phyloP scores from a whole-genome alignment of 306 rosid species.

The Vigna angularis region DNA sequence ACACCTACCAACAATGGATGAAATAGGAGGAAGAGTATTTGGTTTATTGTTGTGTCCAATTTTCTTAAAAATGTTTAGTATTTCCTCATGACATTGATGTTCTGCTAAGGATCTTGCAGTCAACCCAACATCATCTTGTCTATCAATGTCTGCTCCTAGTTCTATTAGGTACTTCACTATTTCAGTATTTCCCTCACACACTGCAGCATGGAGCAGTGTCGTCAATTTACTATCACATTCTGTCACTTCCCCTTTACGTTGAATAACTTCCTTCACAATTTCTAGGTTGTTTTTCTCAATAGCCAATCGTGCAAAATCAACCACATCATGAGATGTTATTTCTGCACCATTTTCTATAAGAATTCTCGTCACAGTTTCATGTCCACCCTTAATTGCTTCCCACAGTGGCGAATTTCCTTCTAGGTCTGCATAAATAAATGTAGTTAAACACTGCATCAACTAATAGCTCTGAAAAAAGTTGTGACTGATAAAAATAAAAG shows the following conservation, averaged over 20 bases:
- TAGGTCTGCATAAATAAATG: slow-evolving; percentile 50
- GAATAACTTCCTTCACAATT: slow-evolving; percentile 49
- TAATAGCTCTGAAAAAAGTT: too few relatives aligned
- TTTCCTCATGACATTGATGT: slow-evolving; percentile 68
- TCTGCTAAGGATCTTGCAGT: slow-evolving; percentile 68
- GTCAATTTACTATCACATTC: slow-evolving; percentile 41
- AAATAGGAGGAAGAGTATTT: background rate
- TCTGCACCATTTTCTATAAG: slow-evolving; percentile 64
- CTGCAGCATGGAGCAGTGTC: slow-evolving; percentile 74
- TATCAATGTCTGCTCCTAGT: slow-evolving; percentile 60
- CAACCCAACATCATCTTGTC: slow-evolving; percentile 59
- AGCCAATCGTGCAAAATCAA: slow-evolving; percentile 52
- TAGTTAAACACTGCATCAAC: background rate
- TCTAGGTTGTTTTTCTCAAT: slow-evolving; percentile 56
- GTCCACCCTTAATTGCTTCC: slow-evolving; percentile 63
- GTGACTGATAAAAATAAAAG: too few relatives aligned
- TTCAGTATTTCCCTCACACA: slow-evolving; percentile 58
- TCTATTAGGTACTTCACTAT: slow-evolving; percentile 60
- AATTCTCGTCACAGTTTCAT: slow-evolving; percentile 53
- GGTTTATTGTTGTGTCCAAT: background rate
- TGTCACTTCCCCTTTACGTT: slow-evolving; percentile 55
- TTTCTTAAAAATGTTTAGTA: slow-evolving; percentile 47
- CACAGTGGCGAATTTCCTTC: slow-evolving; percentile 64
- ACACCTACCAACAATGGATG: slow-evolving; percentile 9
- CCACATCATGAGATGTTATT: slow-evolving; percentile 45